Conservation (phyloP, 2,329 filamentous ascomycete genomes). For the Furcasterigmium furcatum region DNA sequence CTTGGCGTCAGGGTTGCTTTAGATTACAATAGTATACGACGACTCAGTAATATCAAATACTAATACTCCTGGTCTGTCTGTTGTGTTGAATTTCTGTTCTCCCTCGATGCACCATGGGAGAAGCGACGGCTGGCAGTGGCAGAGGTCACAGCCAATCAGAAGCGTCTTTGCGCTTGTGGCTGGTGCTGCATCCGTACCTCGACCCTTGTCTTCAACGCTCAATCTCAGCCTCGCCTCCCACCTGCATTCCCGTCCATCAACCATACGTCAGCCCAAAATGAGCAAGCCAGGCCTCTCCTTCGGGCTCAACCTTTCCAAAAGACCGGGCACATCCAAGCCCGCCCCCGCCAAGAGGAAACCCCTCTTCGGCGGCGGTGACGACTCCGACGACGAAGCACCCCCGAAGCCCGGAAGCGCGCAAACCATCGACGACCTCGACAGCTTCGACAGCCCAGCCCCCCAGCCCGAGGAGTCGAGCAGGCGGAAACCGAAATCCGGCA, state of each 20-base stretch:
- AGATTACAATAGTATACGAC: no score
- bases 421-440: slow-evolving; percentile 59
- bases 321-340: slow-evolving; percentile 46
- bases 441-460: slow-evolving; percentile 30
- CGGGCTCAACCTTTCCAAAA: slow-evolving; percentile 61
- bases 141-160: no score
- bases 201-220: background rate
- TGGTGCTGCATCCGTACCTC: background rate
- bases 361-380: slow-evolving; percentile 57
- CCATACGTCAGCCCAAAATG: slow-evolving; percentile 25
- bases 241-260: background rate
- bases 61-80: no score
- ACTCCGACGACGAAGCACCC: slow-evolving; percentile 48
- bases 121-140: no score
- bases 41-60: no score
- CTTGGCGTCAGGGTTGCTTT: slow-evolving; percentile 4
- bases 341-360: slow-evolving; percentile 48
- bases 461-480: slow-evolving; percentile 20
- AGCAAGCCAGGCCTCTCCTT: slow-evolving; percentile 46
- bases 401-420: slow-evolving; percentile 35
- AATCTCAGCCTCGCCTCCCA: background rate
- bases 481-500: slow-evolving; percentile 27
- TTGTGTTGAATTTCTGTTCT: no score
- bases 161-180: background rate
- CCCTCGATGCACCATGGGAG: no score